Conservation (phyloP, 1,139 yeast species). For the Suhomyces choctaworum region DNA sequence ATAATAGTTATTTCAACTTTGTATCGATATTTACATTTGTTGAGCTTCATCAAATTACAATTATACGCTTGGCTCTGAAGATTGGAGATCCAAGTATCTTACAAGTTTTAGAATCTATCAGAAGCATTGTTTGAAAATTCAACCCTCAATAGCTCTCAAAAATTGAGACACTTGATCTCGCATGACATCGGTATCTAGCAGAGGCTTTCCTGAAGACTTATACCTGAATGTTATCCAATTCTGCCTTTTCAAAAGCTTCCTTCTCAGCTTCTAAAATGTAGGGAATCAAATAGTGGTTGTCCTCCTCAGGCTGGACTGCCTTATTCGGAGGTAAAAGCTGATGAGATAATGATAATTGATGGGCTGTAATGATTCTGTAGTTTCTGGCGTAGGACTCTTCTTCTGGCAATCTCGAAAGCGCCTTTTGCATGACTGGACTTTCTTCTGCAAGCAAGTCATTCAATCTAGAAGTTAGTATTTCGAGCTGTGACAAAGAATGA, state of each 20-base stretch:
- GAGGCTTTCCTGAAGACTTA: conserved; percentile 8
- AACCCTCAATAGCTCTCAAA: no score
- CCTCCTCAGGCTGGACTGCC: conserved; percentile 80
- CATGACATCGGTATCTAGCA: neutral
- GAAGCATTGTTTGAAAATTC: no score
- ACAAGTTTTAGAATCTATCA: no score
- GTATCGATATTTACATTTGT: no score
- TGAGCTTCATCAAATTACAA: no score
- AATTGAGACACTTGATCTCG: neutral
- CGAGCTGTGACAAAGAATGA: neutral
- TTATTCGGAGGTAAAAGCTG: conserved; percentile 81
- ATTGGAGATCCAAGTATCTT: no score
- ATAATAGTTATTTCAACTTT: no score
- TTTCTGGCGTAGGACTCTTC: conserved; percentile 86
- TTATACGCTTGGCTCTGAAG: no score
- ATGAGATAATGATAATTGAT: conserved; percentile 82
- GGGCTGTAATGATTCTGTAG: conserved; percentile 89
- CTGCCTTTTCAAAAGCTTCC: conserved; percentile 83
- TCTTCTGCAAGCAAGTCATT: conserved; percentile 90
- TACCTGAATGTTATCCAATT: conserved; percentile 74
- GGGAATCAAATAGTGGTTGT: conserved; percentile 81
- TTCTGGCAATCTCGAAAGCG: conserved; percentile 82
- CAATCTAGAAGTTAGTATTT: conserved; percentile 43
- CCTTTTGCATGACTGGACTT: conserved; percentile 82
- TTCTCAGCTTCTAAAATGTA: conserved; percentile 93